Conservation (phyloP, 2,329 filamentous ascomycete genomes). For the Teratosphaeria gauchensis region DNA sequence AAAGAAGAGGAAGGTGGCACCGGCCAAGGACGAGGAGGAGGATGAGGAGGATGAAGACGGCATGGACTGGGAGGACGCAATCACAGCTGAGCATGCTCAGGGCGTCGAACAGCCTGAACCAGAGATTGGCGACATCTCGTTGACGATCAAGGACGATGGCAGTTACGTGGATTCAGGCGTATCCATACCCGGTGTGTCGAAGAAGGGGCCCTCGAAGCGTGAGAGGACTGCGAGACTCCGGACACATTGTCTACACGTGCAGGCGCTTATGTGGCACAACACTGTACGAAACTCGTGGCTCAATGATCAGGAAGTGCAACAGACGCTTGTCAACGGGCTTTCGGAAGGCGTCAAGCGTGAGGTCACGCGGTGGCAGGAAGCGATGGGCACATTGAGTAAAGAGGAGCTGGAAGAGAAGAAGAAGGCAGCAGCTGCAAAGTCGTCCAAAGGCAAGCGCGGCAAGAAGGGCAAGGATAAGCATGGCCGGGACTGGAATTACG, state of each 20-base stretch:
- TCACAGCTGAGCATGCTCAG: conserved; percentile 21
- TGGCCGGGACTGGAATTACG: conserved; percentile 60
- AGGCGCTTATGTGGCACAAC: conserved; percentile 83
- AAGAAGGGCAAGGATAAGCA: conserved; percentile 32
- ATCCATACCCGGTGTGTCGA: conserved; percentile 37
- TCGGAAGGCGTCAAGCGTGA: conserved; percentile 60
- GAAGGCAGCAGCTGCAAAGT: conserved; percentile 19
- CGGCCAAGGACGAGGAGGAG: conserved; percentile 33
- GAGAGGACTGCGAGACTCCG: conserved; percentile 68
- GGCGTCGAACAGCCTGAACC: conserved; percentile 11
- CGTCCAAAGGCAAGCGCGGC: conserved; percentile 29
- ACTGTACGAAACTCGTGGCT: conserved; percentile 75
- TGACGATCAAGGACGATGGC: conserved; percentile 29
- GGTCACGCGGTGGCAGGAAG: conserved; percentile 61
- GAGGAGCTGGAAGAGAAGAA: conserved; percentile 34
- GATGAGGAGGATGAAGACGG: conserved; percentile 52
- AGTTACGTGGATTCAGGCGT: conserved; percentile 30
- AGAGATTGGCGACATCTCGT: conserved; percentile 24
- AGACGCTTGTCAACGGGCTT: conserved; percentile 64
- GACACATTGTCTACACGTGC: conserved; percentile 83
- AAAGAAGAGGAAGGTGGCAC: conserved; percentile 34
- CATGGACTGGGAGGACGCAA: conserved; percentile 51
- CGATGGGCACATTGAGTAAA: conserved; percentile 48
- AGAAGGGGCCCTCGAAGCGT: conserved; percentile 77
- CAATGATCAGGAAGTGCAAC: conserved; percentile 65